Evolutionary conservation across 495 filamentous ascomycete species (phyloP).

Genomic region (Aspergillus kassunensis): DNA sequence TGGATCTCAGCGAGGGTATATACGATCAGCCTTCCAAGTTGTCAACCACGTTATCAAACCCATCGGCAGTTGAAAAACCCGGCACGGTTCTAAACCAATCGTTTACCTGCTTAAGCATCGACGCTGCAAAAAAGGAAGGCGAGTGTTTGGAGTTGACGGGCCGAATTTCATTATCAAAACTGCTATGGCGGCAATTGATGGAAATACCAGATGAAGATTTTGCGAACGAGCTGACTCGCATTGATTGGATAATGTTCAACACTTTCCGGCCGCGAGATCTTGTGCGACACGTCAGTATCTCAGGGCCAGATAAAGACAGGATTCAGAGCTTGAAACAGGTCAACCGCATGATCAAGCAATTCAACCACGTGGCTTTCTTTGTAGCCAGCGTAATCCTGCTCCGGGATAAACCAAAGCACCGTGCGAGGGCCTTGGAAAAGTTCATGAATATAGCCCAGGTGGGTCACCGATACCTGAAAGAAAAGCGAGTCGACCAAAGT

Average conservation of each 20-base stretch:
- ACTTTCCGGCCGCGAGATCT: constrained; percentile 94
- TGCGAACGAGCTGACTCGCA: constrained; percentile 85
- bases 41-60: constrained; percentile 41
- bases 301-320: constrained; percentile 65
- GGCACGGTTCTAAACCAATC: constrained; percentile 41
- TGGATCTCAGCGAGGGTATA: constrained; percentile 41
- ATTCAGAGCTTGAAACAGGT: constrained; percentile 79
- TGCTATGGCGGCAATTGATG: constrained; percentile 81
- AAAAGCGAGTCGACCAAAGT: background rate
- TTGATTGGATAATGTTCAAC: constrained; percentile 96
- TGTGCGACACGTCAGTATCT: constrained; percentile 81
- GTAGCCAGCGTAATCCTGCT: constrained; percentile 89
- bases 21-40: constrained; percentile 36
- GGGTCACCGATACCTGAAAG: constrained; percentile 13
- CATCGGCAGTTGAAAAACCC: constrained; percentile 37
- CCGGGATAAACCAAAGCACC: constrained; percentile 93
- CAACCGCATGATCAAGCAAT: constrained; percentile 89
- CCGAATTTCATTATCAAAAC: constrained; percentile 62
- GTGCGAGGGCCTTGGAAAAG: constrained; percentile 84
- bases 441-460: constrained; percentile 80
- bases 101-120: constrained; percentile 51
- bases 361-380: constrained; percentile 92
- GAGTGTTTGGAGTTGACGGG: constrained; percentile 58
- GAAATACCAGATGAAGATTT: constrained; percentile 74
- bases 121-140: constrained; percentile 72